Percentiles rank a stretch among this genome's conserved stretches.
These are phyloP conservation scores for Notholithocarpus densiflorus DNA, from an alignment of 306 rosid genomes.

Conservation along the genomic window DNA sequence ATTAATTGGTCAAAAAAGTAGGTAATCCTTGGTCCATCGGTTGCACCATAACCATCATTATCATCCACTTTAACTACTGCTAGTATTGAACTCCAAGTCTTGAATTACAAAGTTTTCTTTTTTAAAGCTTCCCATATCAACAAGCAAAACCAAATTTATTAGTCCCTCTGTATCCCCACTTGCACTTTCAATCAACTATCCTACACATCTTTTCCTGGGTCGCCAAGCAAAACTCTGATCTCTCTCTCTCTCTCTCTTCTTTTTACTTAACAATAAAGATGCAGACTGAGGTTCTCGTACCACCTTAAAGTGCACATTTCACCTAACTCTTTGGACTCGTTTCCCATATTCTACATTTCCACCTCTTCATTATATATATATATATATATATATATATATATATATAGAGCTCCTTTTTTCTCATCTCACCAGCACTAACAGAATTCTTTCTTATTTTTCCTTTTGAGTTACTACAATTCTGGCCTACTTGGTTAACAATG, in stretches of 20 bases:
- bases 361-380: background rate
- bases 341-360: conserved; percentile 1
- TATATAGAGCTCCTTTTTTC: conserved; percentile 11
- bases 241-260: conserved; percentile 12
- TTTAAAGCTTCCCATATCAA: background rate
- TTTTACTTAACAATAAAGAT: conserved; percentile 18
- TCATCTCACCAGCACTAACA: conserved; percentile 19
- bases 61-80: background rate
- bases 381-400: background rate
- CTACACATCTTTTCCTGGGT: conserved; percentile 26
- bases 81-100: background rate
- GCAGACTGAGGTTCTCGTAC: conserved; percentile 40
- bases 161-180: background rate
- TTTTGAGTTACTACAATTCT: background rate
- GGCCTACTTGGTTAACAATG: conserved; percentile 21
- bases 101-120: conserved; percentile 23
- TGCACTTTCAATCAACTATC: conserved; percentile 5
- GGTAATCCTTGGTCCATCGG: background rate
- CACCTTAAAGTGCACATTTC: conserved; percentile 49
- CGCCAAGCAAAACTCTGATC: conserved; percentile 30
- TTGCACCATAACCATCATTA: background rate
- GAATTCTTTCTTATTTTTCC: background rate
- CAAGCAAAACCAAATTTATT: conserved; percentile 11
- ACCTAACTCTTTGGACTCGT: conserved; percentile 42
- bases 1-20: background rate